These are phyloP conservation scores for Albophoma yamanashiensis DNA, from an alignment of 2,329 filamentous ascomycete species.

Conservation along the genomic window DNA sequence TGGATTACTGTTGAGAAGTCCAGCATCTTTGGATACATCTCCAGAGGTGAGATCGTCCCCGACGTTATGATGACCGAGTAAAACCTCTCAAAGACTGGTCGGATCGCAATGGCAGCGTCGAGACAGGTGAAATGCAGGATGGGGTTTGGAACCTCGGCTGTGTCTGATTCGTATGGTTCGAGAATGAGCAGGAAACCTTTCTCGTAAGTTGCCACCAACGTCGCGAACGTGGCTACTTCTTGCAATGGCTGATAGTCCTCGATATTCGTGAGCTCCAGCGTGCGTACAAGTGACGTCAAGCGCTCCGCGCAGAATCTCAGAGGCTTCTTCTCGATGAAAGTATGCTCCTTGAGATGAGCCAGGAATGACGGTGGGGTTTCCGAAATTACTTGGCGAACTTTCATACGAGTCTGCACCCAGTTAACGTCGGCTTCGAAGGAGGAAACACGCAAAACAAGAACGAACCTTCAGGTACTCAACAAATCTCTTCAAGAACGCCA, in stretches of 20 bases:
- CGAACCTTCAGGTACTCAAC: constrained; percentile 83
- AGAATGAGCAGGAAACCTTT: constrained; percentile 92
- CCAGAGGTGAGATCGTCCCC: constrained; percentile 88
- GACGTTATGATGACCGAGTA: constrained; percentile 98
- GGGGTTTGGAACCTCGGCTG: constrained; percentile 89
- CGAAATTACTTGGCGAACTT: constrained; percentile 92
- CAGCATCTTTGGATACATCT: constrained; percentile 99
- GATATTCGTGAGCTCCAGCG: constrained; percentile 90
- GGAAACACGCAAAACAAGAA: neutral
- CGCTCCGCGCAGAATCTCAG: constrained; percentile 90
- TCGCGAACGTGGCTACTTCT: constrained; percentile 96
- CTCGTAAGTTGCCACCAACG: constrained; percentile 90
- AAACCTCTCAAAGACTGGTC: constrained; percentile 94
- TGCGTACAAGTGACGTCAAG: constrained; percentile 86
- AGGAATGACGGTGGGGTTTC: constrained; percentile 94
- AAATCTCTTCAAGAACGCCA: constrained; percentile 88
- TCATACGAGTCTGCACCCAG: constrained; percentile 70
- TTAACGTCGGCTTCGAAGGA: neutral
- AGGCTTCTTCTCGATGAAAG: constrained; percentile 95
- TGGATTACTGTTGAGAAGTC: constrained; percentile 87
- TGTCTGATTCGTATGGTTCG: constrained; percentile 95
- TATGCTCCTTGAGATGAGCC: constrained; percentile 85
- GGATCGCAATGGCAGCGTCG: constrained; percentile 95
- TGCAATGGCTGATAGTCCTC: constrained; percentile 96
- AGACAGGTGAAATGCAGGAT: constrained; percentile 96